Evolutionary conservation across 148 eudicot genomes (phyloP), one percentile per base, ranked within the genome.

Genomic region (Arctostaphylos glauca): DNA sequence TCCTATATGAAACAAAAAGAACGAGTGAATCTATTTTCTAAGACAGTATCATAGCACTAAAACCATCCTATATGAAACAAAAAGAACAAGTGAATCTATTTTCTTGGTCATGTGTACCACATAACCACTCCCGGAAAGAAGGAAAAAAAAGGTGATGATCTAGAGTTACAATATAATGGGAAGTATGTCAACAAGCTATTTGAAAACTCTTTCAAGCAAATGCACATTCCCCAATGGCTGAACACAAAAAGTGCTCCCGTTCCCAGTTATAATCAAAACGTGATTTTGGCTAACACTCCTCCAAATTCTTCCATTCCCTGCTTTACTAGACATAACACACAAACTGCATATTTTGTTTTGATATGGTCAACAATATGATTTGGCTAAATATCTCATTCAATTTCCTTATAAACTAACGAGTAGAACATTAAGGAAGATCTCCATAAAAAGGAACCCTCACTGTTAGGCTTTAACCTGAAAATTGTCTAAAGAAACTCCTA

Each of bases 361-460:
- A 70, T 70, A 16, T 70, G 48, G 74, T 41, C 74, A 70, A 70
- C 13, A 70, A 43, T 70, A 48, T 70, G 49, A 70, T 70, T 70
- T 38, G 74, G 19, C 38, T 70, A 15, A 68, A 70, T 8, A 70
- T 43, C 9, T 41, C 71, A 66, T 66, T 66, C 71, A 25, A 31
- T 66, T 66, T 41, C 70, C 38, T 23, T 66, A 31, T 31, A 12
- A 66, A 60, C 12, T 12, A 9, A 25, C 16, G 43, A 66, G 8
- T 31, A 25, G 71, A 66, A 25, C 71, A 66, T 64, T 41, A 66
- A 66, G 71, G 43, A 64, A 64, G 41, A 64, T 66, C 44, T 66
- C 44, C 71, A 66, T 12, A 66, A 25, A 43, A 62, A 23, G 41
- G 71, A 31, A 14, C 43, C 44, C 44, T 66, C 44, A 25, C 18